These are phyloP conservation scores for Flaveria floridana DNA, from an alignment of 140 eudicot genomes.

Conservation along the genomic window DNA sequence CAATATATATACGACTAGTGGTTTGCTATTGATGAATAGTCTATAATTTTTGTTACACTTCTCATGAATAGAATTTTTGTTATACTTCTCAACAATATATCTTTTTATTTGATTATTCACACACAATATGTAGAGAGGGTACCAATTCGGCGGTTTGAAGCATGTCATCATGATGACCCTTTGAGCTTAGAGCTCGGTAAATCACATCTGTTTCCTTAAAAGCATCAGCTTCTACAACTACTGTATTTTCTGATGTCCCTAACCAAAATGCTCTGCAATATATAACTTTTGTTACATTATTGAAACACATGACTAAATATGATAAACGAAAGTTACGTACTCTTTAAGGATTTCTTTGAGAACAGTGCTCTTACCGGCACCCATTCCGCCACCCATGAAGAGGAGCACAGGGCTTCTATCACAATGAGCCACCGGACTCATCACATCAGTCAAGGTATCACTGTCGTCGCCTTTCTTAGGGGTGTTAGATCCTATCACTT, in stretches of 20 bases:
- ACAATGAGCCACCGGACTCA: conserved; percentile 63
- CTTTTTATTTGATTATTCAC: not conserved
- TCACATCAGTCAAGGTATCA: conserved; percentile 53
- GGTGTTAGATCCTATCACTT: conserved; percentile 51
- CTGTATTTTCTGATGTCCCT: conserved; percentile 65
- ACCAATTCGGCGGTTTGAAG: conserved; percentile 96
- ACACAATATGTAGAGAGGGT: not conserved
- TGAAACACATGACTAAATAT: not conserved
- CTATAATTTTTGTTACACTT: not conserved
- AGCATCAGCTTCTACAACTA: conserved; percentile 94
- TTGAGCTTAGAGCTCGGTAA: conserved; percentile 67
- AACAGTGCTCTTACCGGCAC: conserved; percentile 98
- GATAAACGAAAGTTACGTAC: conserved; percentile 27
- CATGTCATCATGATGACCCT: conserved; percentile 89
- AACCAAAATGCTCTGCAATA: conserved; percentile 77
- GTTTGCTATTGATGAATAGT: not conserved
- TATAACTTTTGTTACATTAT: not conserved
- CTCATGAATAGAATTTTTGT: too few species aligned
- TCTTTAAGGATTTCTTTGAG: conserved; percentile 88
- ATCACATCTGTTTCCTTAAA: conserved; percentile 91
- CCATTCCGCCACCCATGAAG: conserved; percentile 99
- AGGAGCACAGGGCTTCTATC: conserved; percentile 88
- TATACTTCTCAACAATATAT: too few species aligned
- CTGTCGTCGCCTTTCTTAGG: conserved; percentile 31
- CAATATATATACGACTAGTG: not conserved